phyloP scores from a whole-genome alignment of 2,329 filamentous ascomycete genomes.

The Fusarium napiforme region DNA sequence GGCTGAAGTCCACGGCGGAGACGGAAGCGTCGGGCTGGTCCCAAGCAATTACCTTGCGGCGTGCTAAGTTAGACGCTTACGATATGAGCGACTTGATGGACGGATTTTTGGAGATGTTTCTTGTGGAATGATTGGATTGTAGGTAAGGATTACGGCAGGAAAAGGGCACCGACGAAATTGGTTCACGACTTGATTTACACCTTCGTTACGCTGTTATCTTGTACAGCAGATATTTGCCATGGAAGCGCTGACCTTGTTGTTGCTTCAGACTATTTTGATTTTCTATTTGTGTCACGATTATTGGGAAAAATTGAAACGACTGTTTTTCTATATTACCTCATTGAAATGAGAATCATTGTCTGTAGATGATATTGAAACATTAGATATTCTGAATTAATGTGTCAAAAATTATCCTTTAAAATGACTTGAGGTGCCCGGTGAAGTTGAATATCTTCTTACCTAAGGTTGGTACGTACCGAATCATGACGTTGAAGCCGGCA shows the following conservation, averaged over 20 bases:
- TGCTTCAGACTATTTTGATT: conserved; percentile 8
- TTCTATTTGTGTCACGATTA: conserved; percentile 29
- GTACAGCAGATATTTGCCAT: conserved; percentile 17
- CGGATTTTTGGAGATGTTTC: conserved; percentile 3
- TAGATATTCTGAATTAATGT: background rate
- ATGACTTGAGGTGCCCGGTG: background rate
- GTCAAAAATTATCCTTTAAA: background rate
- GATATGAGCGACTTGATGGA: conserved; percentile 17
- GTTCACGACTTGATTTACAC: conserved; percentile 32
- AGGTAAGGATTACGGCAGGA: background rate
- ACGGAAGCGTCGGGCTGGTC: conserved; percentile 69
- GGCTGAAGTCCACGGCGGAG: conserved; percentile 83
- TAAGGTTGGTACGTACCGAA: conserved; percentile 24
- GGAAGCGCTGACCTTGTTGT: conserved; percentile 25
- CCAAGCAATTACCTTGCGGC: conserved; percentile 75
- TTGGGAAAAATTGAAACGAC: conserved; percentile 35
- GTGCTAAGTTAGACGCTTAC: conserved; percentile 49
- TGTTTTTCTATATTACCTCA: conserved; percentile 20
- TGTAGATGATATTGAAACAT: background rate
- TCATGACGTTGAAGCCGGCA: conserved; percentile 38
- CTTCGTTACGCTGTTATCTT: conserved; percentile 25
- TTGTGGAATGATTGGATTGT: conserved; percentile 5
- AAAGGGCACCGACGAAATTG: conserved; percentile 9
- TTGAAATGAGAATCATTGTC: background rate
- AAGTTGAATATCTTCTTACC: background rate